These are phyloP conservation scores for Podila minutissima DNA, from an alignment of 192 early-diverging fungal genomes.

Conservation along the genomic window DNA sequence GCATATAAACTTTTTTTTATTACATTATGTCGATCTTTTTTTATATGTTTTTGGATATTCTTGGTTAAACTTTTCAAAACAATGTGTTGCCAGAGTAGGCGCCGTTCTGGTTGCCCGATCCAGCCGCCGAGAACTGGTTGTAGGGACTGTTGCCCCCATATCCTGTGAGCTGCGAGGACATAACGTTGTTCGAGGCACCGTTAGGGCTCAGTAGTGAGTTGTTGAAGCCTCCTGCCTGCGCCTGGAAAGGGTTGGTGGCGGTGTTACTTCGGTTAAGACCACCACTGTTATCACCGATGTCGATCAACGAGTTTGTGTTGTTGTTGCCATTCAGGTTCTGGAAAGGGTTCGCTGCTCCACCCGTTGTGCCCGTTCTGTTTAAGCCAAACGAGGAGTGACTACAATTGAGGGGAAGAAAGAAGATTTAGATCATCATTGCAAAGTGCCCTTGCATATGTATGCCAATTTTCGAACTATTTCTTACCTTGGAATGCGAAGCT, in stretches of 20 bases:
- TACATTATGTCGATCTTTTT: not conserved
- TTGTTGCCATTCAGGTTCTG: slow-evolving; percentile 18
- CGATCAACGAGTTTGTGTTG: slow-evolving; percentile 35
- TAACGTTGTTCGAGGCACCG: slow-evolving; percentile 3
- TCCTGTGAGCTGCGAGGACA: slow-evolving; percentile 36
- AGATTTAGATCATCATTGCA: too few relatives aligned
- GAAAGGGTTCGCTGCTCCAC: slow-evolving; percentile 41
- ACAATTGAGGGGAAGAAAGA: not conserved
- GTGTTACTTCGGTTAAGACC: slow-evolving; percentile 21
- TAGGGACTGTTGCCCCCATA: slow-evolving; percentile 20
- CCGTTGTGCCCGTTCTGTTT: slow-evolving; percentile 1
- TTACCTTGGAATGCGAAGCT: slow-evolving; percentile 62
- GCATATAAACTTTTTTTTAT: too few relatives aligned
- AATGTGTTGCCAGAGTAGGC: slow-evolving; percentile 35
- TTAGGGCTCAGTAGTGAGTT: not conserved
- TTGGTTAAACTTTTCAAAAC: slow-evolving; percentile 2
- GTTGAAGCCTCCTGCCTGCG: not conserved
- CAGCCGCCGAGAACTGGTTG: slow-evolving; percentile 10
- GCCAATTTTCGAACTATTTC: not conserved
- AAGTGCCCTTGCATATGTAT: too few relatives aligned
- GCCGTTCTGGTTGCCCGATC: slow-evolving; percentile 10
- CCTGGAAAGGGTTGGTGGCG: slow-evolving; percentile 39
- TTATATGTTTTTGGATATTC: not conserved
- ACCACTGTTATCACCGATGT: slow-evolving; percentile 18
- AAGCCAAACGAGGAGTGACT: slow-evolving; percentile 37